Conservation (phyloP, 1,284 basidiomycete species). For the Marasmius tenuissimus region DNA sequence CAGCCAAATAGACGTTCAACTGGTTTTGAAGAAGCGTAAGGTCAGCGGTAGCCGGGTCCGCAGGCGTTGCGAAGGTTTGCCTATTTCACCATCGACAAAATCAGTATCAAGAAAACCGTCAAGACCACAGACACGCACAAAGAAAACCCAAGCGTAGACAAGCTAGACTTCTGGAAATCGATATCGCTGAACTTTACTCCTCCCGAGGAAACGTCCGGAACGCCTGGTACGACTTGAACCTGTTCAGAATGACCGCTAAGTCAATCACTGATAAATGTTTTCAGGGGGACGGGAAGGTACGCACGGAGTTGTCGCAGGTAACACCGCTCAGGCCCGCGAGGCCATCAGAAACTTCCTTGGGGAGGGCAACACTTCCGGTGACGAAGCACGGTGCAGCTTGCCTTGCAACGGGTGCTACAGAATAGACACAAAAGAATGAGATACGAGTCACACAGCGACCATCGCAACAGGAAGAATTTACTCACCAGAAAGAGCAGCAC, state of each 20-base stretch:
- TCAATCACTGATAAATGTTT: background rate
- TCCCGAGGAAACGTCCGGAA: conserved; percentile 24
- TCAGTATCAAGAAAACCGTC: background rate
- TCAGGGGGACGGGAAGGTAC: background rate
- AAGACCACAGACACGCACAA: conserved; percentile 13
- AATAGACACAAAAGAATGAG: background rate
- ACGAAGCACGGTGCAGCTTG: conserved; percentile 22
- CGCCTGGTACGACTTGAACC: conserved; percentile 17
- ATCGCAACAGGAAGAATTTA: background rate
- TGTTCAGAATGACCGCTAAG: background rate
- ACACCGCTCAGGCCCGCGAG: conserved; percentile 20
- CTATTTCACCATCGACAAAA: no score
- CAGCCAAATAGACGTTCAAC: conserved; percentile 23
- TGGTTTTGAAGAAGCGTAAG: conserved; percentile 23
- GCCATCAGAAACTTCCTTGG: conserved; percentile 23
- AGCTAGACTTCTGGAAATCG: conserved; percentile 27
- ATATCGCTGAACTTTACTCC: conserved; percentile 24
- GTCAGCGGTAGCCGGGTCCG: conserved; percentile 22
- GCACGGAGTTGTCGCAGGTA: conserved; percentile 21
- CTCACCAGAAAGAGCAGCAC: background rate
- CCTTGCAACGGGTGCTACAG: conserved; percentile 13
- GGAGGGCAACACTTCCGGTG: conserved; percentile 22
- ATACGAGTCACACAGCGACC: background rate
- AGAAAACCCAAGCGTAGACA: conserved; percentile 27
- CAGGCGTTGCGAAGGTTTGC: conserved; percentile 16